These are phyloP conservation scores for Prunus yedoensis DNA, from an alignment of 331 rosid genomes.

Conservation along the genomic window DNA sequence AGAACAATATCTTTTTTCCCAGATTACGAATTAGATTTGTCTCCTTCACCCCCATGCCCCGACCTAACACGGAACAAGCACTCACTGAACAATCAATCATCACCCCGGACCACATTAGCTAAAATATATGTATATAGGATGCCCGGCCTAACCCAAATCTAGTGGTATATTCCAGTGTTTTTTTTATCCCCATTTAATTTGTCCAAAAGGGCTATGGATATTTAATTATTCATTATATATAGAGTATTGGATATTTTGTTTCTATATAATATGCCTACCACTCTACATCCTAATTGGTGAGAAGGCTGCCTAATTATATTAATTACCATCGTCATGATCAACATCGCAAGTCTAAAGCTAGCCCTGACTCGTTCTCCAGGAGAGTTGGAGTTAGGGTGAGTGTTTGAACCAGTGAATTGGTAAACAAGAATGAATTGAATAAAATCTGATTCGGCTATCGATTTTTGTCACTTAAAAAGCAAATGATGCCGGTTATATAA, in stretches of 20 bases:
- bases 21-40: slow-evolving; percentile 5
- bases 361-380: background rate
- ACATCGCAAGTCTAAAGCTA: background rate
- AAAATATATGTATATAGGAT: background rate
- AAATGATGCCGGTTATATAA: too few relatives aligned
- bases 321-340: background rate
- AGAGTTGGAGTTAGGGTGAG: background rate
- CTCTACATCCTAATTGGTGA: slow-evolving; percentile 2
- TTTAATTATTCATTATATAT: background rate
- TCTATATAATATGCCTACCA: background rate
- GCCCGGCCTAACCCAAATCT: background rate
- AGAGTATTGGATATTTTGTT: background rate
- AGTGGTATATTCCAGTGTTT: background rate
- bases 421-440: too few relatives aligned
- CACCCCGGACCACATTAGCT: background rate
- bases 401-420: too few relatives aligned
- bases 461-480: too few relatives aligned
- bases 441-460: too few relatives aligned
- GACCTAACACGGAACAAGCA: slow-evolving; percentile 21
- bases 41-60: slow-evolving; percentile 2
- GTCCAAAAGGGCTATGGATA: background rate
- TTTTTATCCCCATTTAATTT: background rate
- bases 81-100: background rate
- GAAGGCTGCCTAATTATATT: slow-evolving; percentile 1
- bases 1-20: background rate